phyloP scores from a whole-genome alignment of 2,329 filamentous ascomycete species.

The Scedosporium dehoogii region DNA sequence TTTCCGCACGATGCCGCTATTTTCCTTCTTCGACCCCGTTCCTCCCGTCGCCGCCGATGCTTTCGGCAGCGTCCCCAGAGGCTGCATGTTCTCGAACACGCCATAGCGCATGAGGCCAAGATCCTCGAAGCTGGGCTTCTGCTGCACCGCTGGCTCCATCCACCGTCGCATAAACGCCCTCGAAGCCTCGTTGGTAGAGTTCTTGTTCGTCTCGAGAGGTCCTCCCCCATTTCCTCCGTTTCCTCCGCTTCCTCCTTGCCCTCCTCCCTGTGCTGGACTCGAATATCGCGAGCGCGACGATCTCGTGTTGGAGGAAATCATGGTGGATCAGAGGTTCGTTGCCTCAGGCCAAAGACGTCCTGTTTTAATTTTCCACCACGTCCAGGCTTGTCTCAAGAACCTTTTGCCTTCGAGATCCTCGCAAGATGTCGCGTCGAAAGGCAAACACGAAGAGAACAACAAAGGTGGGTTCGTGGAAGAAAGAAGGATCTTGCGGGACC shows the following conservation, averaged over 20 bases:
- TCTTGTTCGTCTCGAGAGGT: conserved; percentile 27
- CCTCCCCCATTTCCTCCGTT: conserved; percentile 8
- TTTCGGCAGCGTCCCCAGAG: conserved; percentile 64
- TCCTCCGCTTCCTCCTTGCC: conserved; percentile 11
- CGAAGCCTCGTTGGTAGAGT: conserved; percentile 25
- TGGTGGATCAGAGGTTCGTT: conserved; percentile 10
- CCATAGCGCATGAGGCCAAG: conserved; percentile 63
- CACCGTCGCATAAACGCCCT: conserved; percentile 44
- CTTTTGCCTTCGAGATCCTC: background rate
- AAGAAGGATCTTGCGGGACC: background rate
- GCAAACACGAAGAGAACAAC: background rate
- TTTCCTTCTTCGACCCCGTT: background rate
- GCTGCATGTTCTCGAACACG: conserved; percentile 75
- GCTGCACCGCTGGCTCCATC: conserved; percentile 49
- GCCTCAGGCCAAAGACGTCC: background rate
- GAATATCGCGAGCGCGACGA: conserved; percentile 47
- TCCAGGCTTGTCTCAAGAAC: background rate
- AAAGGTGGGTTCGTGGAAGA: background rate
- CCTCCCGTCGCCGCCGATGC: conserved; percentile 19
- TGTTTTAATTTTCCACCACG: background rate
- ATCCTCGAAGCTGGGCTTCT: conserved; percentile 67
- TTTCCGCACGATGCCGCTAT: conserved; percentile 22
- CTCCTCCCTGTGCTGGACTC: conserved; percentile 33
- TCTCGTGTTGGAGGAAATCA: conserved; percentile 35
- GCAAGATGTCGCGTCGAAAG: background rate